phyloP scores from a whole-genome alignment of 2,329 filamentous ascomycete genomes.

The Colletotrichum gigasporum region DNA sequence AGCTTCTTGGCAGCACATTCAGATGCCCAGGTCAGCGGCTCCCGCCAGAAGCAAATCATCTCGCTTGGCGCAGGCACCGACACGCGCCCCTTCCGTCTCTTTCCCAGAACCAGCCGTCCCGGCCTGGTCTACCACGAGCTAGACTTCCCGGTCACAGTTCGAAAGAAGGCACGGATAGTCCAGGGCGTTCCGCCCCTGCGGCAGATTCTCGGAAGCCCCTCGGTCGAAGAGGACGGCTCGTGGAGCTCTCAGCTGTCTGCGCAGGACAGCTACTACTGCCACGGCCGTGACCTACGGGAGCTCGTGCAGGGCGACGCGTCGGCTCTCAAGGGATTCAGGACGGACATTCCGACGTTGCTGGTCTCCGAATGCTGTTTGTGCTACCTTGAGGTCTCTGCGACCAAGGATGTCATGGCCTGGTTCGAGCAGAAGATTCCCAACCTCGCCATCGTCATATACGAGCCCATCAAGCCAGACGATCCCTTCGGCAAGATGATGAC shows the following conservation, averaged over 20 bases:
- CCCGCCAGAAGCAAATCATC: constrained; percentile 75
- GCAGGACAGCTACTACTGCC: constrained; percentile 61
- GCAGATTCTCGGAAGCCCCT: constrained; percentile 47
- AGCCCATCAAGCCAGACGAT: constrained; percentile 85
- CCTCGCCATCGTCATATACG: constrained; percentile 79
- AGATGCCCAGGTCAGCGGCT: constrained; percentile 34
- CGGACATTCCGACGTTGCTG: constrained; percentile 78
- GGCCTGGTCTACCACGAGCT: constrained; percentile 86
- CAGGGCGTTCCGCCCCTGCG: constrained; percentile 56
- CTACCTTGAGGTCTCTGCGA: constrained; percentile 77
- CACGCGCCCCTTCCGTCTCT: constrained; percentile 83
- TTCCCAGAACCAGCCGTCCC: constrained; percentile 52
- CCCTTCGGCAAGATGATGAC: constrained; percentile 94
- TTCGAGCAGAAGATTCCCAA: constrained; percentile 64
- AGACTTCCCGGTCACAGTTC: constrained; percentile 83
- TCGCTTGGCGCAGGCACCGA: constrained; percentile 95
- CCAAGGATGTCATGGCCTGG: constrained; percentile 70
- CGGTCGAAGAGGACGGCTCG: constrained; percentile 41
- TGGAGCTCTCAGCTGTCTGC: constrained; percentile 54
- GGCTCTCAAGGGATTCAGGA: constrained; percentile 52
- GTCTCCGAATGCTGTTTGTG: constrained; percentile 96
- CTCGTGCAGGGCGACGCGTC: constrained; percentile 48
- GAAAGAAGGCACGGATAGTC: constrained; percentile 68
- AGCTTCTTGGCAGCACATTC: constrained; percentile 68
- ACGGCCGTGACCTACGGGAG: constrained; percentile 76